Percentiles rank a stretch among this genome's conserved stretches.
phyloP scores from a whole-genome alignment of 495 filamentous ascomycete genomes.

The Aspergillus indologenus region DNA sequence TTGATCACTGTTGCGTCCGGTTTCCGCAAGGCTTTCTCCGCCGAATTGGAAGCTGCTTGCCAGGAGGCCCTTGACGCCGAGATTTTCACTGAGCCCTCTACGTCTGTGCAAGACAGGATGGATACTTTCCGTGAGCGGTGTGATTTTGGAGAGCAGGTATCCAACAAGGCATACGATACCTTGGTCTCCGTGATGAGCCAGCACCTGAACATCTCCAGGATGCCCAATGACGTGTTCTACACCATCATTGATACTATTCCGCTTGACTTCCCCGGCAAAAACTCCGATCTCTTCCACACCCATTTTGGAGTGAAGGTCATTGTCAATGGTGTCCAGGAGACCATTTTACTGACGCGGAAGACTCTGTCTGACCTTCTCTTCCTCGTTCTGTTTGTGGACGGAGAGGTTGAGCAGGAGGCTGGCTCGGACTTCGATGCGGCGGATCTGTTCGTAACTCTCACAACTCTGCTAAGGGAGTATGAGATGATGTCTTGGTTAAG shows the following conservation, averaged over 20 bases:
- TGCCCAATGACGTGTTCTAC: constrained; percentile 52
- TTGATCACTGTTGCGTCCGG: constrained; percentile 58
- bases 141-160: constrained; percentile 68
- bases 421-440: constrained; percentile 64
- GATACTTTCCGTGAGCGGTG: constrained; percentile 67
- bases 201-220: constrained; percentile 35
- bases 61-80: constrained; percentile 60
- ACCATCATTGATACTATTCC: constrained; percentile 44
- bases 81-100: constrained; percentile 63
- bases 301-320: constrained; percentile 69
- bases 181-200: constrained; percentile 40
- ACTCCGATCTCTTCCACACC: constrained; percentile 51
- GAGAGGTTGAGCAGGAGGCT: constrained; percentile 67
- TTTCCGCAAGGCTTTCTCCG: constrained; percentile 57
- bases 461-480: constrained; percentile 66
- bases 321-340: constrained; percentile 74
- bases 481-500: constrained; percentile 81
- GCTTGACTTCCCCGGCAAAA: constrained; percentile 39
- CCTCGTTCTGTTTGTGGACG: constrained; percentile 78
- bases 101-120: constrained; percentile 66
- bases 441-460: constrained; percentile 62
- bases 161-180: constrained; percentile 62
- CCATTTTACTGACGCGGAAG: constrained; percentile 59
- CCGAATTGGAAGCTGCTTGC: constrained; percentile 58
- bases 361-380: constrained; percentile 78